Evolutionary conservation across 345 rosid genomes (phyloP), one percentile per base, ranked within the genome.

Genomic region (Eucalyptus brandiana): DNA sequence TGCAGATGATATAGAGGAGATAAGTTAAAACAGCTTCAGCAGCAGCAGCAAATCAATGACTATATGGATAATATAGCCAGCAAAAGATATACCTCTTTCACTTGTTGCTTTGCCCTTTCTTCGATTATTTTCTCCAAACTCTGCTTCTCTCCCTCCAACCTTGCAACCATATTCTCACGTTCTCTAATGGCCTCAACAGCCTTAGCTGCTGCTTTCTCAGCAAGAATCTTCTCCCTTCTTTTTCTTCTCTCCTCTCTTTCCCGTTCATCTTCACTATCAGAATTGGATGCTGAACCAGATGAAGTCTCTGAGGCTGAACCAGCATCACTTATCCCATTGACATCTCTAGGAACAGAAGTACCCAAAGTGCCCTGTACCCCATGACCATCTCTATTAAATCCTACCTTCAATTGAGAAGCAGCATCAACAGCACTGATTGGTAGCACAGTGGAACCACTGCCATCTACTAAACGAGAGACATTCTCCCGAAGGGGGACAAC

Each of bases 81-180:
- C 44, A 24, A 48, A n/a, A 76, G 58, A 18, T 67, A 62, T 17
- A 97, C 99, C 99, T 97, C 99, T 93, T 93, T 94, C 72, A 93
- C 99, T 91, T 96, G 99, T 88, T 97, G 99, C 92, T 94, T 97
- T 87, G 99, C 98, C 91, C 95, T 95, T 91, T 96, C 98, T 88
- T 97, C 99, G 30, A 96, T 94, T 92, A 97, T 95, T 91, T 97
- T 97, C 96, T 97, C 99, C 92, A 97, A 91, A 91, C 97, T 96
- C 92, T 94, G 96, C 92, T 97, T 97, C 93, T 97, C 99, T 28
- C 99, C 99, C 92, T 97, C 99, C 89, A 97, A 93, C 92, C 95
- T 95, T 49, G 99, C 99, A 89, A 97, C 96, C 92, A 90, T 88
- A 91, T 97, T 94, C 92, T 97, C 99, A 86, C 94, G 94, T 92